These are phyloP conservation scores for Venturia pyrina DNA, from an alignment of 2,329 filamentous ascomycete genomes.

Conservation along the genomic window DNA sequence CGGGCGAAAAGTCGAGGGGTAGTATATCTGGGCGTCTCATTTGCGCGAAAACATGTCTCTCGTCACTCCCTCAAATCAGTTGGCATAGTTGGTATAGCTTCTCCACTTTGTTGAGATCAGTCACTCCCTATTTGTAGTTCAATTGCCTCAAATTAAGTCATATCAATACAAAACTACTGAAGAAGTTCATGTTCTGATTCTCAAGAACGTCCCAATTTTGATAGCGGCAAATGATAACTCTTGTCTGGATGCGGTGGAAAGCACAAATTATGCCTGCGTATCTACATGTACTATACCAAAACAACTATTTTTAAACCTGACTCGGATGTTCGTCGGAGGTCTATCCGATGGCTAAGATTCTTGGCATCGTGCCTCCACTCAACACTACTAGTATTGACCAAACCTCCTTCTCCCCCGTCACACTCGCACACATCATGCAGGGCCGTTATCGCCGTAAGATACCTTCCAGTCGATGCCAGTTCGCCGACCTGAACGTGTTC, in stretches of 20 bases:
- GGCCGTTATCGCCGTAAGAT: neutral
- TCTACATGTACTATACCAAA: neutral
- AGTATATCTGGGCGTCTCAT: neutral
- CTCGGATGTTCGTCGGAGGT: neutral
- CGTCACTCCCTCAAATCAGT: neutral
- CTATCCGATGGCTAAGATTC: neutral
- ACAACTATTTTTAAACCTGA: too few species aligned
- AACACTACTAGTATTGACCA: too few species aligned
- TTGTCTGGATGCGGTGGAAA: neutral
- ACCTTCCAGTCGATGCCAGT: neutral
- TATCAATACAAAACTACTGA: neutral
- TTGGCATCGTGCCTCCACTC: too few species aligned
- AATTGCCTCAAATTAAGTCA: neutral
- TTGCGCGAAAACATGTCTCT: neutral
- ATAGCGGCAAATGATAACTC: neutral
- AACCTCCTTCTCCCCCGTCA: too few species aligned
- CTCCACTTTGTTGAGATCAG: neutral
- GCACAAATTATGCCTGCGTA: neutral
- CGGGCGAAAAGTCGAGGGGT: neutral
- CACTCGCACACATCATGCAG: neutral
- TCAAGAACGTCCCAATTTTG: neutral
- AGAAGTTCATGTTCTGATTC: too few species aligned
- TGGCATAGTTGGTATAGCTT: neutral
- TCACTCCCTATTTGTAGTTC: neutral
- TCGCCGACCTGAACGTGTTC: neutral